A percentile compares a stretch with the other conserved stretches of the same genome.
phyloP scores from a whole-genome alignment of 345 rosid species.

The Citrus sp. region DNA sequence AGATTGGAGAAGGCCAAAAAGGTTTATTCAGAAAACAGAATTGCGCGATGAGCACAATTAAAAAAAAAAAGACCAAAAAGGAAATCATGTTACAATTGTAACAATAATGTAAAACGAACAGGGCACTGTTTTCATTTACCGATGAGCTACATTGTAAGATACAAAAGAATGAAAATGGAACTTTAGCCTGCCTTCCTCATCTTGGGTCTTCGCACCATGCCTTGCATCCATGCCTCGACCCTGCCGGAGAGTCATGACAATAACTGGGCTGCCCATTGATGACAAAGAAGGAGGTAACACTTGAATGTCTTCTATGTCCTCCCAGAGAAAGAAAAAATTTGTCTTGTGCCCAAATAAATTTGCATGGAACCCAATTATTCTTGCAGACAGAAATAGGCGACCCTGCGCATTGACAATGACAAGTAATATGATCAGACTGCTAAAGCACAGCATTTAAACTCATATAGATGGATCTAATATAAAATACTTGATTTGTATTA shows the following conservation, averaged over 20 bases:
- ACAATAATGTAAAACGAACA: neutral
- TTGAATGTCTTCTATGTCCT: constrained; percentile 87
- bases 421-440: constrained; percentile 8
- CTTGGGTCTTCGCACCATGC: constrained; percentile 84
- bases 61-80: neutral
- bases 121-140: constrained; percentile 39
- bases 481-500: neutral
- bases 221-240: constrained; percentile 86
- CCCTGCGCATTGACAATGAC: constrained; percentile 51
- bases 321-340: constrained; percentile 96
- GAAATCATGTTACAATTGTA: neutral
- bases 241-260: constrained; percentile 73
- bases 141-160: constrained; percentile 78
- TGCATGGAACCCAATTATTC: constrained; percentile 89
- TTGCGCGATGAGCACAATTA: neutral
- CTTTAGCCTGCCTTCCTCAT: constrained; percentile 92
- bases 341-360: constrained; percentile 91
- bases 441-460: neutral
- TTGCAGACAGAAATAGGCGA: constrained; percentile 86
- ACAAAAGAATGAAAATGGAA: constrained; percentile 95
- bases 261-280: constrained; percentile 91
- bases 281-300: constrained; percentile 74
- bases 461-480: neutral
- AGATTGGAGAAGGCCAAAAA: neutral
- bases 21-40: neutral